Base-by-base conservation (phyloP, 202 grass and related monocot species). In the Schoenoplectus triqueter region DNA sequence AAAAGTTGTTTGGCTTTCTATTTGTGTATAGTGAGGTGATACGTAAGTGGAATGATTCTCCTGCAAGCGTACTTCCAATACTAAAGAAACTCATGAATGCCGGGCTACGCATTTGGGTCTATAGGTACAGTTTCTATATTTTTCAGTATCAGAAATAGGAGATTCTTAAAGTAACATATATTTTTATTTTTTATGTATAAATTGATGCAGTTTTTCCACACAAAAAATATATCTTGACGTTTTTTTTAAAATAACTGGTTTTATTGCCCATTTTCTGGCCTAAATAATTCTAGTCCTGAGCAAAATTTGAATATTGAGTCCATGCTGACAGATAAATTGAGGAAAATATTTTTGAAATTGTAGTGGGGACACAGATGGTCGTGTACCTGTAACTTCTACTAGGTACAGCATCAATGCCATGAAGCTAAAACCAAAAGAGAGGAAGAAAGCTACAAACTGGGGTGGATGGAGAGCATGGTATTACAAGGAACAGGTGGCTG, bases 351-450 rank as follows among this genome's bases (percentile, higher is more conserved):
- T 56, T 6, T 41, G 11, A 49, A 66, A 44, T n/a, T 46, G 10
- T 84, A 98, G 95, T 56, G 95, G 95, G 39, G 95, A 98, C 91
- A 98, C 95, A 41, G 95, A 95, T 75, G 95, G 95, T 0, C 87
- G 95, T 59, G 92, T 98, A 64, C 95, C 95, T 47, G 95, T 95
- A 80, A 98, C 95, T 52, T 98, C 95, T 75, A 98, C 95, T 59
- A 84, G 95, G 80, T 93, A 95, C 92, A 98, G 95, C 88, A 86
- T 98, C 71, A 98, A 95, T 85, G 60, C 86, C 6, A 95, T 98
- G 92, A 87, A 88, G 66, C 87, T 93, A 14, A 92, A 87, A 57
- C 72, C 75, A 87, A 14, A 47, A 77, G 59, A 45, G 46, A 60
- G 13, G 80, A 4, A 19, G 17, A 70, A 82, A 10, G 66, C 39